A percentile compares a stretch with the other conserved stretches of the same genome.
Conservation (phyloP, 2,329 filamentous ascomycete genomes). For the Hirsutella rhossiliensis region DNA sequence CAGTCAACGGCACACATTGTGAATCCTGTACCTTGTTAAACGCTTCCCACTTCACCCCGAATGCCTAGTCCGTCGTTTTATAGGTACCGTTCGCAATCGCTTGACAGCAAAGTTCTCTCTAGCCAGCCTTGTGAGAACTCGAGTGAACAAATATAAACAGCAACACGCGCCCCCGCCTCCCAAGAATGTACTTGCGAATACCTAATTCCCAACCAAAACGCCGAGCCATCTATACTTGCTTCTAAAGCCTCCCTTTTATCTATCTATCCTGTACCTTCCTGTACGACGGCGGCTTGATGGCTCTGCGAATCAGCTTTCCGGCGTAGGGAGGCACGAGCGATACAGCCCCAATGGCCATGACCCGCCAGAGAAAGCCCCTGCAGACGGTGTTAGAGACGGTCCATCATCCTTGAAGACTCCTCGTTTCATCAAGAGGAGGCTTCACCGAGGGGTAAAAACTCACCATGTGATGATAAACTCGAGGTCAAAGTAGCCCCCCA, state of each 20-base stretch:
- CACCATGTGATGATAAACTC: constrained; percentile 60
- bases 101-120: too few species aligned
- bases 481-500: constrained; percentile 84
- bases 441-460: constrained; percentile 23
- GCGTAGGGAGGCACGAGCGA: constrained; percentile 79
- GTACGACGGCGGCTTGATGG: constrained; percentile 85
- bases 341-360: constrained; percentile 66
- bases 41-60: not conserved
- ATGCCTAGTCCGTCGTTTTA: too few species aligned
- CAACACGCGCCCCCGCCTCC: too few species aligned
- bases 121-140: too few species aligned
- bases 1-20: too few species aligned
- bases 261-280: constrained; percentile 74
- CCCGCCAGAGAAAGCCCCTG: constrained; percentile 81
- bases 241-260: constrained; percentile 26
- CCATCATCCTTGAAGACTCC: not conserved
- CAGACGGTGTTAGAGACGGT: not conserved
- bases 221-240: not conserved
- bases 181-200: not conserved
- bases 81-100: too few species aligned
- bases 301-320: constrained; percentile 72
- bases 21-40: not conserved
- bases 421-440: not conserved
- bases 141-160: too few species aligned
- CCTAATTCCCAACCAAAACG: constrained; percentile 3